Conservation (phyloP, 371 early-diverging fungal genomes). For the Batkoa obscura region DNA sequence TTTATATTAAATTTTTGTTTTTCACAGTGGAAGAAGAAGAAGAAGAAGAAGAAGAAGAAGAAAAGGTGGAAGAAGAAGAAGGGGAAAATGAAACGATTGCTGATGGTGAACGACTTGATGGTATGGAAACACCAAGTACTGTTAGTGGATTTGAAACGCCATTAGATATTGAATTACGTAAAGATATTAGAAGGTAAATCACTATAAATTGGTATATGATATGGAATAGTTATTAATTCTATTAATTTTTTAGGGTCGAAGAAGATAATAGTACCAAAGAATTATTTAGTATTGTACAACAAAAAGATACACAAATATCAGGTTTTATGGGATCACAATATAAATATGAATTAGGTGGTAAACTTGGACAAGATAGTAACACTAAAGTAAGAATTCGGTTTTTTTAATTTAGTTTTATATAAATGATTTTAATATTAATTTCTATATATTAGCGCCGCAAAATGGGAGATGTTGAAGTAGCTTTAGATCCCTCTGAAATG, state of each 20-base stretch:
- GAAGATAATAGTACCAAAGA: slow-evolving; percentile 42
- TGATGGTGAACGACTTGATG: slow-evolving; percentile 17
- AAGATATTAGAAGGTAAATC: slow-evolving; percentile 20
- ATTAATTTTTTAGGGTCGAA: slow-evolving; percentile 6
- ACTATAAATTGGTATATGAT: neutral
- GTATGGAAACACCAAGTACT: slow-evolving; percentile 60
- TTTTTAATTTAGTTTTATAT: neutral
- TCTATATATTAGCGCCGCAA: slow-evolving; percentile 22
- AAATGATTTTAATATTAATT: slow-evolving; percentile 2
- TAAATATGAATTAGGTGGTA: slow-evolving; percentile 56
- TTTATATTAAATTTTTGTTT: neutral
- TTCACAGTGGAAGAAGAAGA: slow-evolving; percentile 21
- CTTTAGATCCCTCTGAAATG: slow-evolving; percentile 55
- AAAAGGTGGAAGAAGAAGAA: slow-evolving; percentile 39
- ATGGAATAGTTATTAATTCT: neutral
- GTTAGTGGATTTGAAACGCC: slow-evolving; percentile 81
- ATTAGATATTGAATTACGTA: slow-evolving; percentile 77
- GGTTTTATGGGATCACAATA: slow-evolving; percentile 92
- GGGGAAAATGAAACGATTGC: slow-evolving; percentile 26
- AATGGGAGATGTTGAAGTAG: slow-evolving; percentile 36
- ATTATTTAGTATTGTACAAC: slow-evolving; percentile 75
- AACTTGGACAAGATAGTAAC: slow-evolving; percentile 14
- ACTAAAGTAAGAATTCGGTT: slow-evolving; percentile 17
- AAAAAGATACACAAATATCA: slow-evolving; percentile 44
- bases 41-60: slow-evolving; percentile 38